Percentiles rank a stretch among this genome's conserved stretches.
Evolutionary conservation across 352 stramenopile genomes (phyloP).

Genomic region (Phytophthora cactorum): DNA sequence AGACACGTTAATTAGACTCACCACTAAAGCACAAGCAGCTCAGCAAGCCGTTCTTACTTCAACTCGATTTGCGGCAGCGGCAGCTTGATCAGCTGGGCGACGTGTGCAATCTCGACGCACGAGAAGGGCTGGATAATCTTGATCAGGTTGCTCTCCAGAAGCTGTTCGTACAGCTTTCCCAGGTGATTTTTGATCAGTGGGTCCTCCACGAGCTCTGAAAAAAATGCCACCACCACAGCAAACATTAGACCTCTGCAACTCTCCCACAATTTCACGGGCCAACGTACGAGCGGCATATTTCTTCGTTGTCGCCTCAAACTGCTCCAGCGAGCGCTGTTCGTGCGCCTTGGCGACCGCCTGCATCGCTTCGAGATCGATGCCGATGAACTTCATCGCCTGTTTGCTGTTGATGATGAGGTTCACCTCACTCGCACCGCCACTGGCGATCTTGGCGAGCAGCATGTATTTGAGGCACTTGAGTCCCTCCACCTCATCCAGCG

Average conservation of each 20-base stretch:
- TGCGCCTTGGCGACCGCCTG: constrained; percentile 95
- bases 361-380: constrained; percentile 96
- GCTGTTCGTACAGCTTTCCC: constrained; percentile 96
- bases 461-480: constrained; percentile 98
- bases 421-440: constrained; percentile 92
- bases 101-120: constrained; percentile 97
- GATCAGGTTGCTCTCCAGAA: constrained; percentile 99
- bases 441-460: constrained; percentile 97
- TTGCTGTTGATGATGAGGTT: constrained; percentile 96
- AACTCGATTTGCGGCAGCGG: constrained; percentile 84
- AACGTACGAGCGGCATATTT: constrained; percentile 87
- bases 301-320: constrained; percentile 85
- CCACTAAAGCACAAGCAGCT: neutral
- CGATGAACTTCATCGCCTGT: constrained; percentile 97
- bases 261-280: neutral
- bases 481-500: constrained; percentile 87
- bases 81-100: constrained; percentile 98
- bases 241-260: constrained; percentile 4
- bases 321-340: constrained; percentile 93
- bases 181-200: constrained; percentile 95
- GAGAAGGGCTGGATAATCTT: constrained; percentile 99
- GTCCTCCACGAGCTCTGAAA: constrained; percentile 83
- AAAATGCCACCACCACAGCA: constrained; percentile 10
- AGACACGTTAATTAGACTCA: constrained; percentile 1
- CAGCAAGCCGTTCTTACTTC: constrained; percentile 55